These are phyloP conservation scores for Lentinula novae-zelandiae DNA, from an alignment of 1,284 basidiomycete genomes.

Conservation along the genomic window DNA sequence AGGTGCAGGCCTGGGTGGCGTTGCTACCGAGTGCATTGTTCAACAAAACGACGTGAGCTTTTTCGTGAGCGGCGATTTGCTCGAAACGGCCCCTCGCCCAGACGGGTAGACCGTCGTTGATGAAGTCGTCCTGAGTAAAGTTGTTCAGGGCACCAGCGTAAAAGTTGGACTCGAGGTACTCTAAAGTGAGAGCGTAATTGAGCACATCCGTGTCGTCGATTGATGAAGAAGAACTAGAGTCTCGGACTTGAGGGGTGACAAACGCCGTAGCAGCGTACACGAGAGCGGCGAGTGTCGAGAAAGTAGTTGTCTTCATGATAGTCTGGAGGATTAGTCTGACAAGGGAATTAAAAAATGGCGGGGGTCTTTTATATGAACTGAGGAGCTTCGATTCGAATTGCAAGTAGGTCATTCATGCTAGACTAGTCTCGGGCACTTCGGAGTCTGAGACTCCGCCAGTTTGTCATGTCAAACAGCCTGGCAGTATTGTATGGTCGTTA, in stretches of 20 bases:
- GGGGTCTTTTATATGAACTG: no score
- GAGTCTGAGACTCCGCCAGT: no score
- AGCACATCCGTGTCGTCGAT: conserved; percentile 31
- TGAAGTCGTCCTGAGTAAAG: conserved; percentile 39
- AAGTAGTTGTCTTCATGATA: neutral
- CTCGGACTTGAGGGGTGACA: neutral
- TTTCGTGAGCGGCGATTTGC: conserved; percentile 50
- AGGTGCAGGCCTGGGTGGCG: conserved; percentile 6
- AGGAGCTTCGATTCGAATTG: no score
- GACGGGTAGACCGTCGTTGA: conserved; percentile 34
- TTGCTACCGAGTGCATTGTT: conserved; percentile 18
- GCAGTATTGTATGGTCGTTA: no score
- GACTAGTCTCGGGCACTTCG: no score
- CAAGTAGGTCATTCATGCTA: no score
- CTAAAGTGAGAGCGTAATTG: conserved; percentile 50
- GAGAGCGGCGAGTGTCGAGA: neutral
- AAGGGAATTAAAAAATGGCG: no score
- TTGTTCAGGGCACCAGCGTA: conserved; percentile 33
- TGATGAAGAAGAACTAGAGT: neutral
- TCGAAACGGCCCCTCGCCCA: conserved; percentile 40
- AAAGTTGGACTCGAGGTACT: conserved; percentile 50
- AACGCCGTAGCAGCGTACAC: neutral
- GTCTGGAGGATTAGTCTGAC: no score
- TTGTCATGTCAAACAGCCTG: no score
- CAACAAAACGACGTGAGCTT: conserved; percentile 30